Conservation (phyloP, 73 alveolate genomes). For the Stentor coeruleus region DNA sequence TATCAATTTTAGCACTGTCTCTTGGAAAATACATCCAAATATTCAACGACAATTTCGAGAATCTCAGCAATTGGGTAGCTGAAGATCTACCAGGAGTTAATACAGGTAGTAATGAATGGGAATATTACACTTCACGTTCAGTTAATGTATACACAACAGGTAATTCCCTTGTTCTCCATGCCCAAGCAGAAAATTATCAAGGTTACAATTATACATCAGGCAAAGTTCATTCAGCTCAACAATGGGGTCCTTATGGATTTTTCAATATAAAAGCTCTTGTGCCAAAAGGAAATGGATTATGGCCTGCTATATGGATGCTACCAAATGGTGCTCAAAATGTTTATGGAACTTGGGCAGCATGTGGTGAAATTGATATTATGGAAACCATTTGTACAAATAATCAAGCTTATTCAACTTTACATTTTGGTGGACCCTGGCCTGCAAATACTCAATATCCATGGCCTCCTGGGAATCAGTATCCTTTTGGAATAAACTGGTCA, state of each 20-base stretch:
- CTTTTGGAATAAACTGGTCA: constrained; percentile 23
- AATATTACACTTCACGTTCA: not conserved
- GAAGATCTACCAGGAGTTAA: not conserved
- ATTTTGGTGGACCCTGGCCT: constrained; percentile 25
- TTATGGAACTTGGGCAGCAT: constrained; percentile 32
- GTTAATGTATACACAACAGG: not conserved
- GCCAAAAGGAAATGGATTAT: constrained; percentile 24
- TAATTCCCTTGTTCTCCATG: not conserved
- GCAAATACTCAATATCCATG: constrained; percentile 10
- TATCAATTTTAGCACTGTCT: no score
- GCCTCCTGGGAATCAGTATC: constrained; percentile 1
- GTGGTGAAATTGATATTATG: constrained; percentile 30
- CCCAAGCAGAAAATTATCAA: not conserved
- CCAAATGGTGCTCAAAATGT: not conserved
- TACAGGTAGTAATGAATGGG: constrained; percentile 15
- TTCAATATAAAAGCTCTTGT: constrained; percentile 8
- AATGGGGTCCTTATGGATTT: constrained; percentile 28
- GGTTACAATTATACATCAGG: constrained; percentile 25
- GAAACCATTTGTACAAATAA: constrained; percentile 14
- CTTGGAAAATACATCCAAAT: no score
- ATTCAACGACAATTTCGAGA: not conserved
- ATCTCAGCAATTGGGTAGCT: constrained; percentile 16
- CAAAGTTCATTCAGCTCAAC: not conserved
- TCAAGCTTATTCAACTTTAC: constrained; percentile 14
- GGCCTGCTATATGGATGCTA: constrained; percentile 16